Conservation (phyloP, 805 yeast species). For the Sugiyamaella mastotermitis region DNA sequence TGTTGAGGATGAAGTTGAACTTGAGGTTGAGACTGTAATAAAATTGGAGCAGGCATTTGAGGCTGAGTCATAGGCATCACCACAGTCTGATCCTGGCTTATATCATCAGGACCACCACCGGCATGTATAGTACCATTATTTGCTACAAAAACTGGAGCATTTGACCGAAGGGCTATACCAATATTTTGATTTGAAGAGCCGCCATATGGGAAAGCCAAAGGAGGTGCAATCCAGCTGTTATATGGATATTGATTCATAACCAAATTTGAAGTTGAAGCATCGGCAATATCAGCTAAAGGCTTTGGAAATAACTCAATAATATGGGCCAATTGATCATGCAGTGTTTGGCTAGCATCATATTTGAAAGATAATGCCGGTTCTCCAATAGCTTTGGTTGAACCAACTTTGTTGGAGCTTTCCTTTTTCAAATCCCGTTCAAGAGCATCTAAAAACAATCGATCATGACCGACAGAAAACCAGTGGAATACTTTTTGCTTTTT, state of each 20-base stretch:
- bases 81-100: no score
- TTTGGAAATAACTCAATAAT: constrained; percentile 23
- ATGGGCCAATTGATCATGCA: constrained; percentile 32
- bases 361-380: constrained; percentile 80
- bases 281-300: constrained; percentile 27
- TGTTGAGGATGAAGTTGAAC: background rate
- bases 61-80: no score
- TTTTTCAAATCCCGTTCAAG: constrained; percentile 85
- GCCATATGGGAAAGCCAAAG: constrained; percentile 3
- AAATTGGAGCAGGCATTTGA: constrained; percentile 2
- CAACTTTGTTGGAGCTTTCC: constrained; percentile 50
- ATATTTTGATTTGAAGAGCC: constrained; percentile 1
- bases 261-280: constrained; percentile 22
- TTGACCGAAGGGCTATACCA: constrained; percentile 3
- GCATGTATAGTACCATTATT: no score
- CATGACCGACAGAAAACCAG: constrained; percentile 96
- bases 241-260: constrained; percentile 6
- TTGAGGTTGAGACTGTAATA: background rate
- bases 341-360: constrained; percentile 42
- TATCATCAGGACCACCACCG: no score
- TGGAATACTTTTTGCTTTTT: constrained; percentile 95
- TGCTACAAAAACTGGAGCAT: no score
- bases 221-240: background rate
- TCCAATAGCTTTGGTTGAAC: constrained; percentile 64
- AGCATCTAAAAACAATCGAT: constrained; percentile 86